Evolutionary conservation across 768 basidiomycete genomes (phyloP), one percentile per base, ranked within the genome.

Genomic region (Russula sp.): DNA sequence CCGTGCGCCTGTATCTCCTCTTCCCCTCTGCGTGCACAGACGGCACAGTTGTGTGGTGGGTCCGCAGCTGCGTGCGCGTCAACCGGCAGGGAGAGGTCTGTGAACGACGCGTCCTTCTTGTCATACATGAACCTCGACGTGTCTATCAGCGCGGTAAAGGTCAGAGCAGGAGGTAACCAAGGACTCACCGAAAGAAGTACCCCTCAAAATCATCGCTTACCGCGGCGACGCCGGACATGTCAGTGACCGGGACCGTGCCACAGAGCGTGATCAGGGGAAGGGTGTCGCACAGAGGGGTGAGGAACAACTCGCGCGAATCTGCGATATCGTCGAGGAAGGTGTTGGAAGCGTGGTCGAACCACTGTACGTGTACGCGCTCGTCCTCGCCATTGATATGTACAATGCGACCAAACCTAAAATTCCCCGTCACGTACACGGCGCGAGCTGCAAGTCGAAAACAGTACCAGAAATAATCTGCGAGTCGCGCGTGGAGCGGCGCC

Each of bases 261-360:
- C 54, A 82, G 71, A 47, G 89, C 75, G 1, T 70, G 62, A 4
- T 70, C 64, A 34, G 84, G 62, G 4, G 72, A 63, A 16, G 80
- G 68, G 10, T 75, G 78, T 65, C 78, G 64, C 90, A 92, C 0
- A 79, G 69, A 2, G 84, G 73, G 34, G 79, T 79, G 5, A 88
- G 71, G 69, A 86, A 90, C 0, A 93, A 70, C 66, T 93, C 89
- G 59, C 84, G 84, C 0, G 82, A 75, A 60, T 87, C 74, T 0
- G 80, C 81, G 14, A 91, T 72, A 63, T 89, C 84, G 34, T 78
- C 75, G 32, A 90, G 70, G n/a, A 82, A 70, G 0, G 84, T 87
- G 59, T 81, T 79, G 0, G 82, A 81, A 0, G 84, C 82, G 68
- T 92, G 90, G 57, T 87, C 81, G 34, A 88, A 82, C 89, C 89